These are phyloP conservation scores for Phytophthora europaea DNA, from an alignment of 352 stramenopile species.

Conservation along the genomic window DNA sequence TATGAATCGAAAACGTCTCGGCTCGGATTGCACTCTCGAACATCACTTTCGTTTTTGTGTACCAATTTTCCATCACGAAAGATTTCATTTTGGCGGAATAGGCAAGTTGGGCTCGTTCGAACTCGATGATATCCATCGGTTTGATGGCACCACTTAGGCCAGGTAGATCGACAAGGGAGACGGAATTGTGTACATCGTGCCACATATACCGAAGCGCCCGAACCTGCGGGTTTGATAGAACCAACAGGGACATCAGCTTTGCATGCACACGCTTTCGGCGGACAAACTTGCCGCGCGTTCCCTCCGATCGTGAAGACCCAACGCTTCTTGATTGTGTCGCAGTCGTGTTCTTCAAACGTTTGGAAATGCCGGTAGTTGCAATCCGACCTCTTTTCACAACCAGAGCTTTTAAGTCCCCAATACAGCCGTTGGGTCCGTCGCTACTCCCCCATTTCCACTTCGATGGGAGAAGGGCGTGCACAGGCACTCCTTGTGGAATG, in stretches of 20 bases:
- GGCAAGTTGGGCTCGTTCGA: conserved; percentile 63
- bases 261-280: conserved; percentile 52
- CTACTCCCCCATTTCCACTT: conserved; percentile 82
- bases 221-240: conserved; percentile 63
- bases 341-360: conserved; percentile 1
- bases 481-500: conserved; percentile 60
- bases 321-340: neutral
- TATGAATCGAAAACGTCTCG: conserved; percentile 39
- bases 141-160: conserved; percentile 30
- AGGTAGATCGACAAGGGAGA: conserved; percentile 64
- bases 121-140: conserved; percentile 55
- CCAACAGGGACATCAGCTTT: conserved; percentile 51
- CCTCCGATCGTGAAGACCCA: neutral
- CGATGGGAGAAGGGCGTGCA: conserved; percentile 48
- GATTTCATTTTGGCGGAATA: conserved; percentile 55
- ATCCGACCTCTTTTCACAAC: conserved; percentile 8
- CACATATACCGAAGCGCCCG: conserved; percentile 69
- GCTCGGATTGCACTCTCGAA: conserved; percentile 50
- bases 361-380: neutral
- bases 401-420: conserved; percentile 62
- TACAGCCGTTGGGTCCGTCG: conserved; percentile 55
- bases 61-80: conserved; percentile 74
- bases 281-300: conserved; percentile 28
- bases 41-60: conserved; percentile 52
- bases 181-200: conserved; percentile 58